These are phyloP conservation scores for Hypomontagnella submonticulosa DNA, from an alignment of 495 filamentous ascomycete species.

Conservation along the genomic window DNA sequence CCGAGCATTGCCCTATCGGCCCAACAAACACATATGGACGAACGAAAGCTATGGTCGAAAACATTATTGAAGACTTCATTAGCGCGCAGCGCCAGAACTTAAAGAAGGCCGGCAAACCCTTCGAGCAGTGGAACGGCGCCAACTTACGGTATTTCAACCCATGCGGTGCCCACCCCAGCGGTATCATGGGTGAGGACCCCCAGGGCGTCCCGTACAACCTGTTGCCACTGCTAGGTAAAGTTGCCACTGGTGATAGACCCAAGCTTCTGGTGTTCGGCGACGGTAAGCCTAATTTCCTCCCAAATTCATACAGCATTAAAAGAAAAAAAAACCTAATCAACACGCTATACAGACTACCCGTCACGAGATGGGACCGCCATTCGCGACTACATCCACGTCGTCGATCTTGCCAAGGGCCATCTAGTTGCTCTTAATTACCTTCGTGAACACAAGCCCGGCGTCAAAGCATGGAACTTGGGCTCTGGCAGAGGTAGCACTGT, in stretches of 20 bases:
- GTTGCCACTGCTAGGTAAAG: constrained; percentile 91
- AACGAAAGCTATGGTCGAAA: constrained; percentile 92
- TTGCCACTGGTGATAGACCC: constrained; percentile 92
- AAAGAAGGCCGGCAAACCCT: constrained; percentile 79
- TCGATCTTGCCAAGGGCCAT: constrained; percentile 85
- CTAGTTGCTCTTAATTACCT: constrained; percentile 93
- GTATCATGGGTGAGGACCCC: constrained; percentile 98
- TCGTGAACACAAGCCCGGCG: constrained; percentile 86
- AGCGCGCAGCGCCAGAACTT: constrained; percentile 86
- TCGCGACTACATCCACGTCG: constrained; percentile 73
- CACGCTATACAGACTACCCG: constrained; percentile 74
- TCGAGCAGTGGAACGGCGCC: constrained; percentile 90
- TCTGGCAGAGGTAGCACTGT: constrained; percentile 96
- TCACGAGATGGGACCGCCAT: constrained; percentile 85
- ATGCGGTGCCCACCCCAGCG: constrained; percentile 91
- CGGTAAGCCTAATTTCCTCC: constrained; percentile 64
- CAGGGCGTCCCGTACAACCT: constrained; percentile 96
- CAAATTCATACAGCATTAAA: neutral
- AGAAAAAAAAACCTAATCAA: constrained; percentile 17
- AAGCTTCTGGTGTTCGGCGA: constrained; percentile 95
- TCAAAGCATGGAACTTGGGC: constrained; percentile 95
- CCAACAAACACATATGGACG: constrained; percentile 97
- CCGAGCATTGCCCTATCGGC: constrained; percentile 93
- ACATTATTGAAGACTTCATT: constrained; percentile 89
- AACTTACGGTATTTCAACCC: constrained; percentile 98